A percentile compares a stretch with the other conserved stretches of the same genome.
Conservation (phyloP, 2,329 filamentous ascomycete genomes). For the Rhytidhysteron rufulum region DNA sequence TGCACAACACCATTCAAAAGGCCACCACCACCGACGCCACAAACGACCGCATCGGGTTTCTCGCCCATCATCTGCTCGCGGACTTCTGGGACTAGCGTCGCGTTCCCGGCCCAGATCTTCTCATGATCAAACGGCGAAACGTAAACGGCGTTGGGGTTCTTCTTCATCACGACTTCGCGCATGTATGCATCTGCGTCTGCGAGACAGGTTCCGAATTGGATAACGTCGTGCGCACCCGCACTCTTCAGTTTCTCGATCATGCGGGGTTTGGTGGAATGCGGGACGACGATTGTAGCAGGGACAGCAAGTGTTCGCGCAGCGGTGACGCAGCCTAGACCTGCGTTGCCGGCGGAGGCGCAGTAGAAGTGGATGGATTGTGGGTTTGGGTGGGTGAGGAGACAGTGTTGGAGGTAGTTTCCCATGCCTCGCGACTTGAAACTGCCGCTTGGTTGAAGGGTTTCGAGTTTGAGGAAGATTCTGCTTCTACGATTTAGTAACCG, state of each 20-base stretch:
- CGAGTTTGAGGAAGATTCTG: slow-evolving; percentile 76
- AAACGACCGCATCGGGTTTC: slow-evolving; percentile 65
- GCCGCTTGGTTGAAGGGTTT: slow-evolving; percentile 74
- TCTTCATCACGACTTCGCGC: slow-evolving; percentile 53
- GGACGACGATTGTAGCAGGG: slow-evolving; percentile 69
- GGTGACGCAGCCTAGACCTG: slow-evolving; percentile 72
- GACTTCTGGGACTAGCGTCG: slow-evolving; percentile 52
- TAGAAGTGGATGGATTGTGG: slow-evolving; percentile 60
- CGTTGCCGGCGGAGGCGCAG: slow-evolving; percentile 73
- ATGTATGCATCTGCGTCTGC: slow-evolving; percentile 64
- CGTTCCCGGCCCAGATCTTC: slow-evolving; percentile 61
- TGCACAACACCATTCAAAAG: slow-evolving; percentile 69
- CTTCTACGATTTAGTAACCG: slow-evolving; percentile 40
- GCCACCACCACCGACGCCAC: slow-evolving; percentile 74
- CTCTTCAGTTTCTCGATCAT: slow-evolving; percentile 67
- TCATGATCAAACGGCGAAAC: slow-evolving; percentile 65
- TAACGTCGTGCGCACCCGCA: slow-evolving; percentile 61
- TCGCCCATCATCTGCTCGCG: slow-evolving; percentile 34
- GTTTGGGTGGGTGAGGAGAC: slow-evolving; percentile 27
- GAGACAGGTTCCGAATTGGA: slow-evolving; percentile 64
- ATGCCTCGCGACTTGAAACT: slow-evolving; percentile 77
- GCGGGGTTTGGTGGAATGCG: slow-evolving; percentile 56
- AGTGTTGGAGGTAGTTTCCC: slow-evolving; percentile 61
- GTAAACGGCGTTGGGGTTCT: slow-evolving; percentile 49
- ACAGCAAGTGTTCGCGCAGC: slow-evolving; percentile 60